These are phyloP conservation scores for Wakefieldia striispora DNA, from an alignment of 768 basidiomycete genomes.

Conservation along the genomic window DNA sequence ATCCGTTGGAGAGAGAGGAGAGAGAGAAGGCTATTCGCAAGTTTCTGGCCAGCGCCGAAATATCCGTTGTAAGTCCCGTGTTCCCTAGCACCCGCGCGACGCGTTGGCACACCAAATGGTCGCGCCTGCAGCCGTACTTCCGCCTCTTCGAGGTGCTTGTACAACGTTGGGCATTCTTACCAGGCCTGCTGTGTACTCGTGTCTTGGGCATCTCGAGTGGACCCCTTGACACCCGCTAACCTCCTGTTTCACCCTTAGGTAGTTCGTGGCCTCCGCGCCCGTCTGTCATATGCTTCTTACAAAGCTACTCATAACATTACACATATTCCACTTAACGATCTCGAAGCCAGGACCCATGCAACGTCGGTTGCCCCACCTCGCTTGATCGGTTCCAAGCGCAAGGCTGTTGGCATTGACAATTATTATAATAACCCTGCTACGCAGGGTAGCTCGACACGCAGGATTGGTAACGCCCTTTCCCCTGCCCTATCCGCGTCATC, in stretches of 20 bases:
- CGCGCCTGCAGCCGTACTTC: slow-evolving; percentile 19
- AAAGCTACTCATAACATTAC: slow-evolving; percentile 76
- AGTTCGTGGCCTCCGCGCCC: slow-evolving; percentile 75
- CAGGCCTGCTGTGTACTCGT: slow-evolving; percentile 4
- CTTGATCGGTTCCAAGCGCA: slow-evolving; percentile 59
- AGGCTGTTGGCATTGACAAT: slow-evolving; percentile 39
- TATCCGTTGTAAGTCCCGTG: slow-evolving; percentile 67
- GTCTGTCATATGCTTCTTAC: slow-evolving; percentile 81
- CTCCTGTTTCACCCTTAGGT: slow-evolving; percentile 51
- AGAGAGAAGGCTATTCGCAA: slow-evolving; percentile 69
- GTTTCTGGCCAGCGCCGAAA: slow-evolving; percentile 74
- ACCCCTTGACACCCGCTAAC: slow-evolving; percentile 20
- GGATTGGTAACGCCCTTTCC: slow-evolving; percentile 48
- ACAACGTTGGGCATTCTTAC: slow-evolving; percentile 1
- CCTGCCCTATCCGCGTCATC: slow-evolving; percentile 24
- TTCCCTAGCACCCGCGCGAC: slow-evolving; percentile 37
- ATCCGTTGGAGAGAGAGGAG: slow-evolving; percentile 50
- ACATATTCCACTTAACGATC: slow-evolving; percentile 62
- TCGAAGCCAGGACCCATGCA: slow-evolving; percentile 57
- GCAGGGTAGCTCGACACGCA: slow-evolving; percentile 40
- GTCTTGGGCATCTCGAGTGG: slow-evolving; percentile 7
- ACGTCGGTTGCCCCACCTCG: slow-evolving; percentile 48
- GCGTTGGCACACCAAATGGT: slow-evolving; percentile 40
- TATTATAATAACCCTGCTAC: slow-evolving; percentile 53
- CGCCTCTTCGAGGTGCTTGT: slow-evolving; percentile 3